Base-by-base conservation (phyloP, 768 basidiomycete genomes). In the Collybiopsis luxurians region DNA sequence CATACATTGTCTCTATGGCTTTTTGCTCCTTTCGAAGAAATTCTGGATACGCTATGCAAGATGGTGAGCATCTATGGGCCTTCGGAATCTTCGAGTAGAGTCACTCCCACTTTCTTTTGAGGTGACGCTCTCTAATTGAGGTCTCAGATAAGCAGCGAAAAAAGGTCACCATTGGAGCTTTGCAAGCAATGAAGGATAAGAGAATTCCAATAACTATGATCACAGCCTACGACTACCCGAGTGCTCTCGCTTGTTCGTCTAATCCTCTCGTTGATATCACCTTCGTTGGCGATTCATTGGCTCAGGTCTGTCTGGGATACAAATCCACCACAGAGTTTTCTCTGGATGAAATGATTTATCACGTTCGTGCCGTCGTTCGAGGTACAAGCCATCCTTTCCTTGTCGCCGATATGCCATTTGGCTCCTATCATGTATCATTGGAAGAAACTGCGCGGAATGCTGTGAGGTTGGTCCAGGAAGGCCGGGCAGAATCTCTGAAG, bases 401-500 rank as follows among this genome's bases (percentile, higher is more conserved):
- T 59, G 82, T 98, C 65, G 95, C 89, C 34, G 96, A 99, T 75
- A 89, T 99, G 86, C 96, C 96, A 2, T 98, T 97, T 64, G 96
- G 96, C 23, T 83, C 90, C 13, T 97, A 92, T 69, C 83, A 90
- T 57, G 69, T 81, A 1, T 82, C 85, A 17, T 64, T 81, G 2
- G 77, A 81, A 31, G 80, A 89, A 19, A 88, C 93, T 15, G 78
- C 95, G 23, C 73, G 76, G 40, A 87, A 86, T 57, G 95, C 91
- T 2, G 82, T 97, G 4, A 80, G 87, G 42, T 73, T 99, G 60
- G 74, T 98, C 28, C 87, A 85, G 60, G 91, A 98, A 65, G 93
- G 89, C 19, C 79, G 81, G 26, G 84, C 86, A 51, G 96, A 99
- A 61, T 92, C 79, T 26, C 83, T 98, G 63, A 98, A 99, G 73